Evolutionary conservation across 1,139 yeast species (phyloP), one percentile per base, ranked within the genome.

Genomic region (Pichia sp.): DNA sequence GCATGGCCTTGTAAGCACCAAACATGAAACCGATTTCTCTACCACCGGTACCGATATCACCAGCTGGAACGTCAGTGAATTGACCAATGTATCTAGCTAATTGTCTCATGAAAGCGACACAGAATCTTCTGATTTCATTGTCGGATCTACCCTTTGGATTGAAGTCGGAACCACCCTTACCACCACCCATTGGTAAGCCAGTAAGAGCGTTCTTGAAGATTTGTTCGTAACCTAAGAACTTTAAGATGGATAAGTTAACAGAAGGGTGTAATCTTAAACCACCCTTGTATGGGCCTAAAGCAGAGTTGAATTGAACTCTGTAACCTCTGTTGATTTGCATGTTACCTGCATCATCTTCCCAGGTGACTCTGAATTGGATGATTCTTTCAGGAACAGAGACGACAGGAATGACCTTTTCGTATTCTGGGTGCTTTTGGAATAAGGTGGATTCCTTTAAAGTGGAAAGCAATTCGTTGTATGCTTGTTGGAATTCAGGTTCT

Each of bases 401-500:
- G 56, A 93, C 91, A 52, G 94, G 91, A 58, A 93, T 79, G 48
- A 89, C 95, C 69, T 83, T 85, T 72, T 86, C 83, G 68, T 89
- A 88, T 68, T 89, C 85, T 62, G 99, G 99, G 68, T 86, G 83
- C 72, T 87, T 79, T 61, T 80, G 75, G 76, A 93, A 93, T 57
- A 93, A 79, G 58, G 96, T 85, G 34, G 98, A 91, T 72, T 88
- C 95, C 72, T 87, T 83, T 64, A 93, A 77, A 55, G 97, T 93
- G 58, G 86, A 75, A 65, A 85, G 80, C 63, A 93, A 82, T 79
- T 93, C 99, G 72, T 86, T 79, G 83, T 85, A 89, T 63, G 99
- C 99, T 81, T 93, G 99, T 75, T 90, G 91, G 76, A 91, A 93
- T 84, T 93, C 98, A 62, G 98, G 98, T 78, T 91, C 98, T 75